These are phyloP conservation scores for Candida hispaniensis DNA, from an alignment of 805 yeast species.

Conservation along the genomic window DNA sequence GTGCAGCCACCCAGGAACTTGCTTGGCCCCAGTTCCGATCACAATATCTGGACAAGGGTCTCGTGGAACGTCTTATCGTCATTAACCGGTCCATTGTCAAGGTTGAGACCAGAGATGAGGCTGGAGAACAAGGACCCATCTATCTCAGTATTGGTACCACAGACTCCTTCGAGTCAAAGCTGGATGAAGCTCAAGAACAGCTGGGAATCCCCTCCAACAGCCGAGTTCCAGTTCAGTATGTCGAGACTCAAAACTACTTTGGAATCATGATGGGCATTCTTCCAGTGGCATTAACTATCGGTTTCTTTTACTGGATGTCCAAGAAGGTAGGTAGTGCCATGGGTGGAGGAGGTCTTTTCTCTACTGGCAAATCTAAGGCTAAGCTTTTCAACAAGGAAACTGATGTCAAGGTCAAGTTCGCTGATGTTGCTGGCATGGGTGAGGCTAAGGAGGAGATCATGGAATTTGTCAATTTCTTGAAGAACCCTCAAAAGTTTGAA, in stretches of 20 bases:
- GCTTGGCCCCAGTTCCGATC: slow-evolving; percentile 79
- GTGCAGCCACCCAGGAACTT: slow-evolving; percentile 27
- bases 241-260: slow-evolving; percentile 55
- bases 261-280: slow-evolving; percentile 57
- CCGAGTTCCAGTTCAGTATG: slow-evolving; percentile 67
- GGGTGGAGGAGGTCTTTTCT: slow-evolving; percentile 42
- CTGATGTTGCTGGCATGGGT: slow-evolving; percentile 90
- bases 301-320: slow-evolving; percentile 60
- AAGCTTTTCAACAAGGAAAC: slow-evolving; percentile 74
- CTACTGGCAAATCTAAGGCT: slow-evolving; percentile 69
- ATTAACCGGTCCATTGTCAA: slow-evolving; percentile 57
- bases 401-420: slow-evolving; percentile 69
- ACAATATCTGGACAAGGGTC: slow-evolving; percentile 65
- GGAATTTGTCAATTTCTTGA: slow-evolving; percentile 87
- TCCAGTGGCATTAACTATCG: slow-evolving; percentile 73
- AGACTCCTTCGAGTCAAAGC: slow-evolving; percentile 72
- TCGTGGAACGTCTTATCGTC: slow-evolving; percentile 63
- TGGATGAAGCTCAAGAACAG: slow-evolving; percentile 60
- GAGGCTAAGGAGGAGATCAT: slow-evolving; percentile 91
- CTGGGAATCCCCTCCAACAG: slow-evolving; percentile 56
- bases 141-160: slow-evolving; percentile 82
- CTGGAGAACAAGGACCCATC: slow-evolving; percentile 49
- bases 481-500: slow-evolving; percentile 76
- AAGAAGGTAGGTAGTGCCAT: slow-evolving; percentile 37
- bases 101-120: slow-evolving; percentile 21